phyloP scores from a whole-genome alignment of 2,329 filamentous ascomycete species.

The Davidsoniella eucalypti region DNA sequence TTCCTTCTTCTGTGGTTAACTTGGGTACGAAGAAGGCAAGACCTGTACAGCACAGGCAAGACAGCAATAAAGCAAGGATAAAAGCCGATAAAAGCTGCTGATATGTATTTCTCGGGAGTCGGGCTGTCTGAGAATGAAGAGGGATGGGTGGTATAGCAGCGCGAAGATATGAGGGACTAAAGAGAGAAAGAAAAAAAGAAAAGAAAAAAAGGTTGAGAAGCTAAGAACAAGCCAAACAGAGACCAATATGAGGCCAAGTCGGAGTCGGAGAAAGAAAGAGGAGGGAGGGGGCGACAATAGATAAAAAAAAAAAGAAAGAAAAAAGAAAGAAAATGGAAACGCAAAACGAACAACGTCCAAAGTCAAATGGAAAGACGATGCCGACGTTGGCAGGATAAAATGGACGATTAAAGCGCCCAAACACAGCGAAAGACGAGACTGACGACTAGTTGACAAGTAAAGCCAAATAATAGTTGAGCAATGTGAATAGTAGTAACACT shows the following conservation, averaged over 20 bases:
- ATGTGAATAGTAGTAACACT: neutral
- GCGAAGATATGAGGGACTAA: neutral
- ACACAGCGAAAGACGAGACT: neutral
- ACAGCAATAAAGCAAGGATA: too few species aligned
- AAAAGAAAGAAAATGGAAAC: constrained; percentile 1
- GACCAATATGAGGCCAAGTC: neutral
- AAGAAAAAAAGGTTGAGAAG: neutral
- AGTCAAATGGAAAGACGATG: neutral
- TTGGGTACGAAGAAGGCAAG: neutral
- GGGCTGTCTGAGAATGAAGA: neutral
- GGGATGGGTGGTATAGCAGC: neutral
- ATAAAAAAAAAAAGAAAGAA: constrained; percentile 3
- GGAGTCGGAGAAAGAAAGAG: neutral
- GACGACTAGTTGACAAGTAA: neutral
- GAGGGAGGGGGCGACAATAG: neutral
- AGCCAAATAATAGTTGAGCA: too few species aligned
- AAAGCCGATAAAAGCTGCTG: too few species aligned
- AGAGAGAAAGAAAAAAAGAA: neutral
- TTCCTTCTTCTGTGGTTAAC: neutral
- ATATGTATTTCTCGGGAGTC: neutral
- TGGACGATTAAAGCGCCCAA: too few species aligned
- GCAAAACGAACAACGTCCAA: neutral
- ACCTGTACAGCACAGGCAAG: too few species aligned
- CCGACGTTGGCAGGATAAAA: neutral
- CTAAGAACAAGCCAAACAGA: neutral